These are phyloP conservation scores for Cyberlindnera mrakii DNA, from an alignment of 805 yeast species.

Conservation along the genomic window DNA sequence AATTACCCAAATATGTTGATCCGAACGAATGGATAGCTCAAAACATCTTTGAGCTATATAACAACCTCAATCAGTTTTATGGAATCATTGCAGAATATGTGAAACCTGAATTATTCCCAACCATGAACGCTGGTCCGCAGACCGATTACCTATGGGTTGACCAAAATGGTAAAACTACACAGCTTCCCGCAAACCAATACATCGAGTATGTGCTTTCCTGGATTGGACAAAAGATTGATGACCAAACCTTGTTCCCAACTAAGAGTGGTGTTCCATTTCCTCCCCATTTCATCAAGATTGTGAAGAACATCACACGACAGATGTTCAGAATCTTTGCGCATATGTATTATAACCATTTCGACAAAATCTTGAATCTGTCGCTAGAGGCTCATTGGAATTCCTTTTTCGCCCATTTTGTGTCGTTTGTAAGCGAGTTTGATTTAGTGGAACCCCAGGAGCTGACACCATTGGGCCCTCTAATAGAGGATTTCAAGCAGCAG, in stretches of 20 bases:
- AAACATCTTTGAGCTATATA: constrained; percentile 83
- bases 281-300: constrained; percentile 71
- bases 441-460: constrained; percentile 75
- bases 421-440: constrained; percentile 79
- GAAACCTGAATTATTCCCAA: constrained; percentile 82
- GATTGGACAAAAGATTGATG: constrained; percentile 83
- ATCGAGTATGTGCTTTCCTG: constrained; percentile 88
- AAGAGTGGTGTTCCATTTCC: constrained; percentile 86
- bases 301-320: constrained; percentile 82
- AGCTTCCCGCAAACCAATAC: constrained; percentile 88
- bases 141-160: constrained; percentile 91
- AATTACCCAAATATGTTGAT: constrained; percentile 91
- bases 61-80: constrained; percentile 79
- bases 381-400: constrained; percentile 98
- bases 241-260: constrained; percentile 88
- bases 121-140: constrained; percentile 94
- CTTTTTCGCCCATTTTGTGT: constrained; percentile 88
- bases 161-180: constrained; percentile 69
- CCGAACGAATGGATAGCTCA: constrained; percentile 94
- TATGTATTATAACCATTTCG: constrained; percentile 91
- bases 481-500: constrained; percentile 75
- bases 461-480: constrained; percentile 70
- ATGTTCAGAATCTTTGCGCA: constrained; percentile 96
- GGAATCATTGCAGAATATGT: constrained; percentile 89
- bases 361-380: constrained; percentile 83